Conservation (phyloP, 1,284 basidiomycete species). For the Hortiboletus rubellus region DNA sequence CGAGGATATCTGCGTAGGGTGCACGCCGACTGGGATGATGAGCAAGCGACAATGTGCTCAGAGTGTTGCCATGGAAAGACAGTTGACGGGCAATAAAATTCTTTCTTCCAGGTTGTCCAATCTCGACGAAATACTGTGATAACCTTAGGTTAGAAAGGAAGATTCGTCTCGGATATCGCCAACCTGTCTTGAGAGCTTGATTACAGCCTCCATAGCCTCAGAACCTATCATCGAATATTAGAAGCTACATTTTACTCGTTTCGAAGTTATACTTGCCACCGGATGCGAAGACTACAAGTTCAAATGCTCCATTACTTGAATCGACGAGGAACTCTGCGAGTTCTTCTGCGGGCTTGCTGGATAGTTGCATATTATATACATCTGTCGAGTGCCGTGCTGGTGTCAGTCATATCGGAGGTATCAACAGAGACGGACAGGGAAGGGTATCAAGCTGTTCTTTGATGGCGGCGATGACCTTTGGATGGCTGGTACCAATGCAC, state of each 20-base stretch:
- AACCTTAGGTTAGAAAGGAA: conserved; percentile 4
- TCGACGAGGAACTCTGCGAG: conserved; percentile 64
- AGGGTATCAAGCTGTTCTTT: conserved; percentile 77
- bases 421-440: conserved; percentile 53
- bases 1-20: conserved; percentile 65
- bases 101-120: conserved; percentile 61
- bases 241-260: background rate
- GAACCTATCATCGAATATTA: conserved; percentile 51
- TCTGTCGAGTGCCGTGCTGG: conserved; percentile 44
- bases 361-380: conserved; percentile 80
- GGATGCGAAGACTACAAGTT: conserved; percentile 63
- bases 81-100: conserved; percentile 81
- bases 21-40: conserved; percentile 64
- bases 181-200: conserved; percentile 79
- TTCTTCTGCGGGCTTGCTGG: conserved; percentile 75
- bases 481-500: conserved; percentile 75
- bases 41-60: conserved; percentile 67
- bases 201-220: conserved; percentile 80
- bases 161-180: conserved; percentile 5
- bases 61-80: conserved; percentile 84
- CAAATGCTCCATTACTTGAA: conserved; percentile 71
- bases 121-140: conserved; percentile 66
- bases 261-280: conserved; percentile 50
- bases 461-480: conserved; percentile 66
- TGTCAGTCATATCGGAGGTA: conserved; percentile 8